These are phyloP conservation scores for Myxozyma mucilagina DNA, from an alignment of 805 yeast species.

Conservation along the genomic window DNA sequence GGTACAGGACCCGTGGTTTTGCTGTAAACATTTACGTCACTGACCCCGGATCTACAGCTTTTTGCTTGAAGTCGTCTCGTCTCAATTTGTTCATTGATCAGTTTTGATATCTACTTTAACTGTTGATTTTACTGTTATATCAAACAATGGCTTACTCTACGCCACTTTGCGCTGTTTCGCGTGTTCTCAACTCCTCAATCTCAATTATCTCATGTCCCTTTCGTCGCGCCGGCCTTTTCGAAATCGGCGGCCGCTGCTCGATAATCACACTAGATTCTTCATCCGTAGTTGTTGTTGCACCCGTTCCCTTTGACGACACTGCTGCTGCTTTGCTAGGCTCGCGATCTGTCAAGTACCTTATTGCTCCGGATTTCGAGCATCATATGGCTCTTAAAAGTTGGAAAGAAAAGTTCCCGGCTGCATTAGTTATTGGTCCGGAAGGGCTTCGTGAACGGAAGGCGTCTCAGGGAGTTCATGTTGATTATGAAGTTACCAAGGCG, in stretches of 20 bases:
- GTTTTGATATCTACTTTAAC: too few species aligned
- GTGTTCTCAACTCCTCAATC: constrained; percentile 21
- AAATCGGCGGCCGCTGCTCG: constrained; percentile 32
- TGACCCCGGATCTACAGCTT: not conserved
- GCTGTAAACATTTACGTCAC: not conserved
- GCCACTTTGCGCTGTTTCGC: constrained; percentile 31
- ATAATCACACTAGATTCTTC: constrained; percentile 16
- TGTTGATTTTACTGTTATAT: not conserved
- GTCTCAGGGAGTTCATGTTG: constrained; percentile 22
- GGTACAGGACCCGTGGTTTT: not conserved
- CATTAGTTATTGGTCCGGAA: constrained; percentile 58
- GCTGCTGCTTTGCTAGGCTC: constrained; percentile 20
- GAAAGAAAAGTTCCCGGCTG: constrained; percentile 51
- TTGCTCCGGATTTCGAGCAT: constrained; percentile 67
- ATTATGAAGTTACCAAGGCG: constrained; percentile 17
- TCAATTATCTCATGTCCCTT: constrained; percentile 31
- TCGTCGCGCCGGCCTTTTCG: constrained; percentile 26
- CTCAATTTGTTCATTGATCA: too few species aligned
- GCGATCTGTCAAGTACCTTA: constrained; percentile 40
- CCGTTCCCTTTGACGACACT: constrained; percentile 27
- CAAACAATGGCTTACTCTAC: constrained; percentile 28
- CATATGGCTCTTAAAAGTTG: constrained; percentile 62
- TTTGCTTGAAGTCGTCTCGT: not conserved
- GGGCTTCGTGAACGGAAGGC: constrained; percentile 32
- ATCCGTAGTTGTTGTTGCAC: constrained; percentile 25